Conservation (phyloP, 2,329 filamentous ascomycete species). For the Rosellinia necatrix region DNA sequence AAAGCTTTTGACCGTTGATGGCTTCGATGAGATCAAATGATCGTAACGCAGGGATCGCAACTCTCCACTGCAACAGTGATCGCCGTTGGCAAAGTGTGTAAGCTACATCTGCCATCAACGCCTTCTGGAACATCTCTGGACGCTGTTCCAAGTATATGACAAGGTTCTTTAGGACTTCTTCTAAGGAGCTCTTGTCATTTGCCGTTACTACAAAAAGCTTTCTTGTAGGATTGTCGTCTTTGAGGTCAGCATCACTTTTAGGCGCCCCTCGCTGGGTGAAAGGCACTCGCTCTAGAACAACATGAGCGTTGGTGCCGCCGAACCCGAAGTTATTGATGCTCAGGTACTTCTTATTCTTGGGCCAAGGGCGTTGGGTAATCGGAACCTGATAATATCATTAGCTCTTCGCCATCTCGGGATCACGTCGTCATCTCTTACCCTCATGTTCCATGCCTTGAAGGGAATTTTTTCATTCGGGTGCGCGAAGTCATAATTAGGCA, state of each 20-base stretch:
- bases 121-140: conserved; percentile 49
- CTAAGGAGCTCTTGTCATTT: conserved; percentile 46
- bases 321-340: conserved; percentile 45
- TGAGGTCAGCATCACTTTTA: conserved; percentile 42
- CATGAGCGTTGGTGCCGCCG: conserved; percentile 40
- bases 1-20: conserved; percentile 46
- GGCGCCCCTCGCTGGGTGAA: conserved; percentile 40
- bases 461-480: conserved; percentile 54
- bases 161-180: conserved; percentile 45
- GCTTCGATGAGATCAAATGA: conserved; percentile 51
- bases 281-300: conserved; percentile 42
- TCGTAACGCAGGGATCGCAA: conserved; percentile 49
- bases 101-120: conserved; percentile 51
- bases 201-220: conserved; percentile 51
- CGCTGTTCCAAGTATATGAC: conserved; percentile 49
- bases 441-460: conserved; percentile 55
- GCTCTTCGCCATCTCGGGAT: background rate
- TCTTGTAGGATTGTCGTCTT: conserved; percentile 36
- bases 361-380: conserved; percentile 50
- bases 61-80: conserved; percentile 49
- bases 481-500: conserved; percentile 57
- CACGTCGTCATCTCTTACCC: conserved; percentile 27
- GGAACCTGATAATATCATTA: conserved; percentile 44
- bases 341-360: conserved; percentile 53
- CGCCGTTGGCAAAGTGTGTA: conserved; percentile 54